Conservation (phyloP, 2,329 filamentous ascomycete genomes). For the Fusarium chaquense region DNA sequence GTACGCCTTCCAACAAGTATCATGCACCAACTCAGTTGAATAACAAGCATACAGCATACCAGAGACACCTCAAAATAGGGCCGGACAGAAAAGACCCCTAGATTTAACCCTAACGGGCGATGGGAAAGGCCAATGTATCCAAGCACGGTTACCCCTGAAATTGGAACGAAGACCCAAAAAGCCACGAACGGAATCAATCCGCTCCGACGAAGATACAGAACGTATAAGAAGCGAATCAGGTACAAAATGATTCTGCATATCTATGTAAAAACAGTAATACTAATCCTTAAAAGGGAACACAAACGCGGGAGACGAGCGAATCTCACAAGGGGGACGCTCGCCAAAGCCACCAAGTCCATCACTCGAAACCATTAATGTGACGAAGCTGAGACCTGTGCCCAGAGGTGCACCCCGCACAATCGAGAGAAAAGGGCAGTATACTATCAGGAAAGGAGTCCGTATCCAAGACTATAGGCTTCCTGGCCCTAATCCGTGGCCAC, state of each 20-base stretch:
- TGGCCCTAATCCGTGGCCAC: neutral
- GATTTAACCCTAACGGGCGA: neutral
- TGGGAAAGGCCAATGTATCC: neutral
- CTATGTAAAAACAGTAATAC: neutral
- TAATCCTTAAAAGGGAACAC: conserved; percentile 1
- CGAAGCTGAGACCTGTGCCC: conserved; percentile 45
- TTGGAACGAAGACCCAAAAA: conserved; percentile 12
- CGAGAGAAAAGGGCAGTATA: conserved; percentile 46
- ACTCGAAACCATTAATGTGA: neutral
- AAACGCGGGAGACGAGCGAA: neutral
- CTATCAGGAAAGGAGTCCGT: conserved; percentile 48
- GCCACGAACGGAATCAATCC: conserved; percentile 37
- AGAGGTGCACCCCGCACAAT: conserved; percentile 44
- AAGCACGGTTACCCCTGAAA: neutral
- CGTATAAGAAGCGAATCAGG: neutral
- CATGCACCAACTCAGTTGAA: accelerated
- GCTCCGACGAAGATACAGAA: conserved; percentile 9
- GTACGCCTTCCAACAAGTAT: conserved; percentile 8
- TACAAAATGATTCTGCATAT: neutral
- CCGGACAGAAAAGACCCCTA: neutral
- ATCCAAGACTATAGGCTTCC: conserved; percentile 49
- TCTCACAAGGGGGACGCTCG: neutral
- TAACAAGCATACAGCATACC: conserved; percentile 31
- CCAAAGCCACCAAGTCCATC: neutral
- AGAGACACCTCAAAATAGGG: conserved; percentile 31